phyloP scores from a whole-genome alignment of 2,329 filamentous ascomycete species.

The Plectosphaerella cucumerina region DNA sequence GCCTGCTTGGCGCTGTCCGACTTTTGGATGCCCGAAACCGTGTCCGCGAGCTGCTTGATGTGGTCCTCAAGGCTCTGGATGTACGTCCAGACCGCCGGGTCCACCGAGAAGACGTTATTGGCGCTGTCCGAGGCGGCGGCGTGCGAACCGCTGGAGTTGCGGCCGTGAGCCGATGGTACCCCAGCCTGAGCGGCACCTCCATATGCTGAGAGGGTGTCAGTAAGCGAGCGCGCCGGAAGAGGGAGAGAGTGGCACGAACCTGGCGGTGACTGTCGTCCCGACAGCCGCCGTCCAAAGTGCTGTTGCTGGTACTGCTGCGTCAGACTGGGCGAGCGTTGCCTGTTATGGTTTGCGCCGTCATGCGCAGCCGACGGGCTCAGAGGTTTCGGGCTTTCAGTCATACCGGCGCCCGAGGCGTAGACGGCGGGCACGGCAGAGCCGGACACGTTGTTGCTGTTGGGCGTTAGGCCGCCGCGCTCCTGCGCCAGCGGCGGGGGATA shows the following conservation, averaged over 20 bases:
- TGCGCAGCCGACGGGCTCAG: slow-evolving; percentile 61
- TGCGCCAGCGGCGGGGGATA: slow-evolving; percentile 50
- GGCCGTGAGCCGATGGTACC: slow-evolving; percentile 17
- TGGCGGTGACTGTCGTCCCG: slow-evolving; percentile 50
- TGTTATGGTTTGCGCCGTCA: slow-evolving; percentile 43
- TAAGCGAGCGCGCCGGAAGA: neutral
- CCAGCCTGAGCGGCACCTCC: slow-evolving; percentile 12
- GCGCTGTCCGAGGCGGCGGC: slow-evolving; percentile 27
- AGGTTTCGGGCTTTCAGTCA: slow-evolving; percentile 86
- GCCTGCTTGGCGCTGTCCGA: slow-evolving; percentile 31
- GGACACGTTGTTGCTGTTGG: slow-evolving; percentile 39
- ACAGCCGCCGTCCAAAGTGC: slow-evolving; percentile 53
- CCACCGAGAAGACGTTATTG: slow-evolving; percentile 62
- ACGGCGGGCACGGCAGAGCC: slow-evolving; percentile 51
- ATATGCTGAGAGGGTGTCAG: slow-evolving; percentile 14
- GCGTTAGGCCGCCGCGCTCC: slow-evolving; percentile 38
- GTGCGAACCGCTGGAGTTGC: slow-evolving; percentile 46
- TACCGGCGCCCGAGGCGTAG: slow-evolving; percentile 62
- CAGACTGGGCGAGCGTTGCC: slow-evolving; percentile 63
- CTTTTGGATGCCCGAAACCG: slow-evolving; percentile 32
- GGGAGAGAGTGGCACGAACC: slow-evolving; percentile 4
- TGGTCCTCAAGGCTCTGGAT: slow-evolving; percentile 65
- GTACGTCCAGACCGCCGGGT: slow-evolving; percentile 66
- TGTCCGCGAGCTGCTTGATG: slow-evolving; percentile 41
- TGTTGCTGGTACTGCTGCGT: slow-evolving; percentile 63